phyloP scores from a whole-genome alignment of 179 eudicot genomes.

The Amaranthus tricolor region DNA sequence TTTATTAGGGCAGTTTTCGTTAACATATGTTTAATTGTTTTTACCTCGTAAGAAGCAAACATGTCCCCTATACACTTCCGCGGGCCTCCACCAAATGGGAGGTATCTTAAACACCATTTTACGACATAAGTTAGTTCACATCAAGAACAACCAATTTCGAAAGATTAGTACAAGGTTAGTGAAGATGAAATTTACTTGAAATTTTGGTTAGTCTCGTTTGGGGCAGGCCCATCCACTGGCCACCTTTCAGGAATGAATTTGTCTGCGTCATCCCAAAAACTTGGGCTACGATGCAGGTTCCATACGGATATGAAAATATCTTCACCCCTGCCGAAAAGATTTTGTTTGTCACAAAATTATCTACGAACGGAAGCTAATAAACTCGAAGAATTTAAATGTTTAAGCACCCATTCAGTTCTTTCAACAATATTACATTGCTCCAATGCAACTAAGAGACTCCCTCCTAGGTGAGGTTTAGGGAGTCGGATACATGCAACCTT shows the following conservation, averaged over 20 bases:
- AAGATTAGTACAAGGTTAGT: background rate
- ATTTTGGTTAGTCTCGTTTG: slow-evolving; percentile 89
- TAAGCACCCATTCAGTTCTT: background rate
- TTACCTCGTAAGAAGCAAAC: slow-evolving; percentile 98
- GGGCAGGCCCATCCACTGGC: slow-evolving; percentile 94
- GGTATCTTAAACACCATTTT: slow-evolving; percentile 38
- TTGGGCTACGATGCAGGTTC: slow-evolving; percentile 86
- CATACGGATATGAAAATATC: slow-evolving; percentile 95
- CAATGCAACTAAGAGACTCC: too few relatives aligned
- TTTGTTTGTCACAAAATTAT: background rate
- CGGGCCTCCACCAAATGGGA: slow-evolving; percentile 99
- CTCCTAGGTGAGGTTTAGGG: too few relatives aligned
- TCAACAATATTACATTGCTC: too few relatives aligned
- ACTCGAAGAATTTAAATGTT: slow-evolving; percentile 5
- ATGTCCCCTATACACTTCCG: slow-evolving; percentile 94
- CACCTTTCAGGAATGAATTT: slow-evolving; percentile 95
- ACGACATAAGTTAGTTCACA: background rate
- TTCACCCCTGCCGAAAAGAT: slow-evolving; percentile 57
- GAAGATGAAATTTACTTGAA: slow-evolving; percentile 52
- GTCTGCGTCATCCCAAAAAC: slow-evolving; percentile 83
- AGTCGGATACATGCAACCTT: too few relatives aligned
- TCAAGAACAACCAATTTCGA: slow-evolving; percentile 6
- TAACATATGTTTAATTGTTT: background rate
- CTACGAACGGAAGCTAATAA: background rate
- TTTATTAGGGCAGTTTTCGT: background rate